Evolutionary conservation across 2,329 filamentous ascomycete species (phyloP), one percentile per base, ranked within the genome.

Genomic region (Pseudogymnoascus sp.): DNA sequence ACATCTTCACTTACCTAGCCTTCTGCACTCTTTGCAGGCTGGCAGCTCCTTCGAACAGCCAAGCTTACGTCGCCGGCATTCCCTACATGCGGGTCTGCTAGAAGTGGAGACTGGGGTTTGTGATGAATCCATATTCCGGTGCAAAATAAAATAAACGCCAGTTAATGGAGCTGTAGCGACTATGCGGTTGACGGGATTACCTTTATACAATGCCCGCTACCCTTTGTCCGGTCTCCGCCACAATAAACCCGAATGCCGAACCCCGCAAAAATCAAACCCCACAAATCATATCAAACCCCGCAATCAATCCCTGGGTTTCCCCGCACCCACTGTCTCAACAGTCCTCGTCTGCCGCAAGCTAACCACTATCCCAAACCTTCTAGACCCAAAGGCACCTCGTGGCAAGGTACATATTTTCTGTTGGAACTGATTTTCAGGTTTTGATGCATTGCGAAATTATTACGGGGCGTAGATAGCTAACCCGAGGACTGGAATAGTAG

Each of bases 11-110:
- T 38, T 64, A 74, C 71, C 66, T 11, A 73, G 65, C 64, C 72
- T 67, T 26, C 64, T 66, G 65, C 74, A 75, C 31, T 75, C 70
- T 1, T 69, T 67, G 62, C 74, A 75, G 6, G 66, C 62, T n/a
- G 73, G 73, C 40, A 69, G 67, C 47, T 76, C 72, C 21, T 73
- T 67, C n/a, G 72, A 74, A 65, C 74, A 76, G 60, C 68, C 70
- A 37, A 76, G 68, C 67, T 76, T 76, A 6, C 72, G 69, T 59
- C 66, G 69, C 26, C 73, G 69, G 59, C 74, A 76, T 3, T 72
- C 70, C 61, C 73, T 69, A 65, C 74, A 76, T 2, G 74, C 73
- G 4, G 71, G 70, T 56, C 50, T 56, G 50, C 10, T 50, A 10
- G 50, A 31, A 13, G 50, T 19, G 50, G 50, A 29, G 2, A 13